Percentiles rank a stretch among this genome's conserved stretches.
phyloP scores from a whole-genome alignment of 1,284 basidiomycete species.

The Ustilago shanxiensis region DNA sequence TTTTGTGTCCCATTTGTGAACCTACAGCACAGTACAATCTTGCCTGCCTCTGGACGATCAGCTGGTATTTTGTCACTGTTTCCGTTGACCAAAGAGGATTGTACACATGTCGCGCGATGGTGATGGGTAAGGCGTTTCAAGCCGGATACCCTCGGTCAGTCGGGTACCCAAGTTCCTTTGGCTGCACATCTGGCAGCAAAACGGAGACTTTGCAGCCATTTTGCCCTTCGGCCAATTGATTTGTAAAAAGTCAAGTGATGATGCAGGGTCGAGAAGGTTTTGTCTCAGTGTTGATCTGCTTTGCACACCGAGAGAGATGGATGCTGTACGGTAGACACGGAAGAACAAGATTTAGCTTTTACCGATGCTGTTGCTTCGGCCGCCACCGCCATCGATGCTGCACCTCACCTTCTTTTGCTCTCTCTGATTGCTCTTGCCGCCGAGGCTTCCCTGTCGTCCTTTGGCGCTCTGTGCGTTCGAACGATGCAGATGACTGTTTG shows the following conservation, averaged over 20 bases:
- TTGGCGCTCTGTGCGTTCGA: too few relatives aligned
- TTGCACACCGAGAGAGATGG: neutral
- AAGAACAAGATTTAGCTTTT: constrained; percentile 2
- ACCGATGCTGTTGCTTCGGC: neutral
- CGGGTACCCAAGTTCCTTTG: neutral
- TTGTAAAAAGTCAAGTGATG: neutral
- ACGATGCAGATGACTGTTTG: too few relatives aligned
- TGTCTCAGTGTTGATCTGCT: constrained; percentile 8
- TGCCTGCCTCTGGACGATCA: too few relatives aligned
- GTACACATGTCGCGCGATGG: neutral
- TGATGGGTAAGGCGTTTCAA: neutral
- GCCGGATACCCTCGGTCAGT: neutral
- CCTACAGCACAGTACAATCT: too few relatives aligned
- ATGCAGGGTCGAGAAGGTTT: neutral
- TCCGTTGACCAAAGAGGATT: neutral
- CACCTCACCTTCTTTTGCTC: neutral
- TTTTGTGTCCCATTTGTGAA: too few relatives aligned
- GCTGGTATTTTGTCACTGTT: too few relatives aligned
- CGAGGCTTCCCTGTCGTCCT: too few relatives aligned
- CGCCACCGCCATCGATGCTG: constrained; percentile 2
- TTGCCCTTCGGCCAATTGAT: neutral
- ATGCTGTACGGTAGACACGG: constrained; percentile 1
- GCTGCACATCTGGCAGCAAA: neutral
- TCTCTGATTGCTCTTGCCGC: neutral
- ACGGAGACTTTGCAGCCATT: neutral